phyloP scores from a whole-genome alignment of 1,139 yeast species.

The Geotrichum europaeum region DNA sequence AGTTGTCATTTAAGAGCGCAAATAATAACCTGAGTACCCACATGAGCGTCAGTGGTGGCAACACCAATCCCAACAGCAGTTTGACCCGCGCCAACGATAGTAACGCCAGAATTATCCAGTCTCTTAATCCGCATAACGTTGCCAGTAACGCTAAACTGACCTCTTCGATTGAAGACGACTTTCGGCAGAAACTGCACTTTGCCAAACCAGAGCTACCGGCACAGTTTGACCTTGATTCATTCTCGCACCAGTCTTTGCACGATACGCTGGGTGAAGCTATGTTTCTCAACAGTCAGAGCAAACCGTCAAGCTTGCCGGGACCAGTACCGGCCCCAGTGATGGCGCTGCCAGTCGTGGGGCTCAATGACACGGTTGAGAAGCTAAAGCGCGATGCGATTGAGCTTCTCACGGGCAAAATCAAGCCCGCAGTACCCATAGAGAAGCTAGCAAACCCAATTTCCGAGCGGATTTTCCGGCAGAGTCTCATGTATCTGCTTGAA shows the following conservation, averaged over 20 bases:
- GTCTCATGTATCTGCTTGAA: slow-evolving; percentile 7
- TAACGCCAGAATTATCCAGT: neutral
- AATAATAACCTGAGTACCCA: neutral
- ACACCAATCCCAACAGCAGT: neutral
- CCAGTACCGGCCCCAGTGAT: neutral
- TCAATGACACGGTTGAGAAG: neutral
- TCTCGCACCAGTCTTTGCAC: neutral
- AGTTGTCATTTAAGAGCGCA: neutral
- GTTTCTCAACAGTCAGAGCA: neutral
- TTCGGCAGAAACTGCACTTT: neutral
- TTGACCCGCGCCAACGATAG: neutral
- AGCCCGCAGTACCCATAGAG: slow-evolving; percentile 1
- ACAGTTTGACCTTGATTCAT: neutral
- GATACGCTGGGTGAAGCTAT: neutral
- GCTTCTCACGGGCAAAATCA: slow-evolving; percentile 6
- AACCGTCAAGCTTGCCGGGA: neutral
- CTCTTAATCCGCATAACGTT: neutral
- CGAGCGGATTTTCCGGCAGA: slow-evolving; percentile 15
- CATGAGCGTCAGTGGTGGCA: neutral
- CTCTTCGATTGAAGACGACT: neutral
- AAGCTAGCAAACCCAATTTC: slow-evolving; percentile 1
- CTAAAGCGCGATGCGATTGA: slow-evolving; percentile 1
- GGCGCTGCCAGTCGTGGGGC: neutral
- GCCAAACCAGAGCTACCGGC: neutral
- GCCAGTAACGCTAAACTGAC: neutral